phyloP scores from a whole-genome alignment of 306 rosid genomes.

The Fagus crenata region DNA sequence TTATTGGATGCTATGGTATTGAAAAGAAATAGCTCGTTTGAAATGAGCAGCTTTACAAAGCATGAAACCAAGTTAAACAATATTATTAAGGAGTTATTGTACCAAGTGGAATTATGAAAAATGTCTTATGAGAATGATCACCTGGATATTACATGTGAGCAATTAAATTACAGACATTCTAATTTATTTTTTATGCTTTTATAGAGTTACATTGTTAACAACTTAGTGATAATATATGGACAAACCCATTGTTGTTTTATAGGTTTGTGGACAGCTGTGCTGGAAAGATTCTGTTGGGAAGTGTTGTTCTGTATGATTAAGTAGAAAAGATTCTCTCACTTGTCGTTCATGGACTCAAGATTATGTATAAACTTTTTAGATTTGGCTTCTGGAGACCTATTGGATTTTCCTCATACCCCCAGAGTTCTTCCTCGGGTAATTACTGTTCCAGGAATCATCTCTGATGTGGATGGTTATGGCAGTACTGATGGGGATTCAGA shows the following conservation, averaged over 20 bases:
- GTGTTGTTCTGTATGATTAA: constrained; percentile 28
- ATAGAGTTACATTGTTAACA: not conserved
- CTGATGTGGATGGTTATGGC: constrained; percentile 54
- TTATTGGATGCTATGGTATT: not conserved
- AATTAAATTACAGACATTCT: not conserved
- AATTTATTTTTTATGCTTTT: not conserved
- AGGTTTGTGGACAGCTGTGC: constrained; percentile 22
- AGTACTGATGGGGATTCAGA: constrained; percentile 64
- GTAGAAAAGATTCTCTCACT: constrained; percentile 18
- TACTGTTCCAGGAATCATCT: constrained; percentile 75
- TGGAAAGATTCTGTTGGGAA: constrained; percentile 5
- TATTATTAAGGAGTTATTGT: not conserved
- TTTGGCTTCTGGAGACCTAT: constrained; percentile 56
- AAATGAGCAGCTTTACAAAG: not conserved
- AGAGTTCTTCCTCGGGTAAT: constrained; percentile 67
- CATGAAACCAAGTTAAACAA: not conserved
- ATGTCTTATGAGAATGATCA: not conserved
- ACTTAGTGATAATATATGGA: not conserved
- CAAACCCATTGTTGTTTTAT: not conserved
- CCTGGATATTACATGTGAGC: not conserved
- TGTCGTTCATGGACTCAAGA: constrained; percentile 53
- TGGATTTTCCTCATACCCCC: constrained; percentile 65
- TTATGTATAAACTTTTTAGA: constrained; percentile 57
- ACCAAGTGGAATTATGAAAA: not conserved
- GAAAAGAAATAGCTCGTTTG: not conserved